phyloP scores from a whole-genome alignment of 2,329 filamentous ascomycete species.

The Thielaviopsis musarum region DNA sequence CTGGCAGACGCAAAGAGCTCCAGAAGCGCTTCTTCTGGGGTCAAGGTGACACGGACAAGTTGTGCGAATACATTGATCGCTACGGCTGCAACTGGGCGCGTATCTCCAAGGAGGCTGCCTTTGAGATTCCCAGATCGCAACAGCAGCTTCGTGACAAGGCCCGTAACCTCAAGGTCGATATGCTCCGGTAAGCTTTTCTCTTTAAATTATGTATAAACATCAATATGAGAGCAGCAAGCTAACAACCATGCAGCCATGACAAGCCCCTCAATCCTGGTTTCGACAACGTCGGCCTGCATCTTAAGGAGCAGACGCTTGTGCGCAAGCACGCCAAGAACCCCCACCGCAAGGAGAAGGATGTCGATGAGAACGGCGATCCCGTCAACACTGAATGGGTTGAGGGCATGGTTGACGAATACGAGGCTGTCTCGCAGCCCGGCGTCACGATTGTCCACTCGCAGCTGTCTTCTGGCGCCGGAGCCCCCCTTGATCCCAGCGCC shows the following conservation, averaged over 20 bases:
- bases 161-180: conserved; percentile 37
- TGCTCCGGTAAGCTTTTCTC: conserved; percentile 24
- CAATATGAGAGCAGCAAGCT: neutral
- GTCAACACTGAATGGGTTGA: conserved; percentile 21
- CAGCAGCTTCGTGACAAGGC: conserved; percentile 41
- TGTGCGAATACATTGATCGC: conserved; percentile 10
- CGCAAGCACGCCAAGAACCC: conserved; percentile 30
- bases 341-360: conserved; percentile 28
- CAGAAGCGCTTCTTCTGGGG: conserved; percentile 16
- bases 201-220: neutral
- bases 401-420: conserved; percentile 11
- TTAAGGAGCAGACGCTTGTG: conserved; percentile 31
- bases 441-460: neutral
- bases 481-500: conserved; percentile 5
- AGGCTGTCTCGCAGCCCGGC: neutral
- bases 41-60: conserved; percentile 8
- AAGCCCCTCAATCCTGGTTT: conserved; percentile 29
- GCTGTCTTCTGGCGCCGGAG: neutral
- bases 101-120: conserved; percentile 11
- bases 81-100: conserved; percentile 13
- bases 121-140: conserved; percentile 27
- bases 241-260: conserved; percentile 21
- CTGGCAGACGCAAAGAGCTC: conserved; percentile 10
- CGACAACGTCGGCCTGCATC: conserved; percentile 31
- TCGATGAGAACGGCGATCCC: conserved; percentile 23